Evolutionary conservation across 2,329 filamentous ascomycete genomes (phyloP).

Genomic region (Calonectria pauciramosa): DNA sequence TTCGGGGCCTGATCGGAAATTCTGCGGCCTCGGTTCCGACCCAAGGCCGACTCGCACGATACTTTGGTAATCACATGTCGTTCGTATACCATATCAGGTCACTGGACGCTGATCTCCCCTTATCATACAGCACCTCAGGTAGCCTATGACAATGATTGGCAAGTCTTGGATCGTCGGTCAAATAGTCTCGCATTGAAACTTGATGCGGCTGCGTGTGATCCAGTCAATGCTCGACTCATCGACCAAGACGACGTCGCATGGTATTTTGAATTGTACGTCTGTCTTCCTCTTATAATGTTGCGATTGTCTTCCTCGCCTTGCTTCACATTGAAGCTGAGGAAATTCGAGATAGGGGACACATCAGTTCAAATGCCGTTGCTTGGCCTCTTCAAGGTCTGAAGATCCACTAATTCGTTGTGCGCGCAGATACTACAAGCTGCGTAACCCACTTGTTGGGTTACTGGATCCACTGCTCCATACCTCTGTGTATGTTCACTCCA

Average conservation of each 20-base stretch:
- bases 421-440: slow-evolving; percentile 39
- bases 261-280: slow-evolving; percentile 12
- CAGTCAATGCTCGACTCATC: slow-evolving; percentile 38
- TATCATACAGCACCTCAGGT: not conserved
- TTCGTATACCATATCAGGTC: not conserved
- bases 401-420: not conserved
- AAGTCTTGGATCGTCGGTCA: slow-evolving; percentile 37
- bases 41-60: slow-evolving; percentile 21
- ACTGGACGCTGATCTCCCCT: not conserved
- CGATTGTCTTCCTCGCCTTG: not conserved
- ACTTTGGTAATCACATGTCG: slow-evolving; percentile 23
- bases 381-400: not conserved
- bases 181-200: slow-evolving; percentile 39
- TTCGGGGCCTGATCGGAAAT: not conserved
- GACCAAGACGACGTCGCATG: slow-evolving; percentile 38
- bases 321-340: too few species aligned
- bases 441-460: slow-evolving; percentile 40
- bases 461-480: slow-evolving; percentile 43
- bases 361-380: too few species aligned
- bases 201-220: slow-evolving; percentile 39
- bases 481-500: slow-evolving; percentile 37
- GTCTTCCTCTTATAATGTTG: not conserved
- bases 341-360: too few species aligned
- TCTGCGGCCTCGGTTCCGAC: not conserved
- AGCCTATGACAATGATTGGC: slow-evolving; percentile 37